Conservation (phyloP, 441 rosid genomes). For the Caryocar brasiliense region DNA sequence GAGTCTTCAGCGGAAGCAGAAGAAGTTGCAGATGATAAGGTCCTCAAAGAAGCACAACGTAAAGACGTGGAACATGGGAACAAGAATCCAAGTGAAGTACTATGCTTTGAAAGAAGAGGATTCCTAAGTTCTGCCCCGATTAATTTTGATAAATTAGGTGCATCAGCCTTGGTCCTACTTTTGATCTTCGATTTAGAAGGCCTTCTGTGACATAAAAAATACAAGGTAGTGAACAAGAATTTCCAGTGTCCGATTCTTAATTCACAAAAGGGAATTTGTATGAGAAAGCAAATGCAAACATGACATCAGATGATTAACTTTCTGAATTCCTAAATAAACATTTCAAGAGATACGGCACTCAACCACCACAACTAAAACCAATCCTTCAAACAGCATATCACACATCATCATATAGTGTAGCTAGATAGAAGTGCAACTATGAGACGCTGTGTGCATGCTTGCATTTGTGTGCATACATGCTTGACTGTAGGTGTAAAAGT, state of each 20-base stretch:
- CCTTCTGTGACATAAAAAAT: slow-evolving; percentile 24
- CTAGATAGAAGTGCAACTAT: too few species aligned
- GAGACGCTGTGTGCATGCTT: too few species aligned
- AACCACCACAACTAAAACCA: too few species aligned
- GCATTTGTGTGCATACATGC: too few species aligned
- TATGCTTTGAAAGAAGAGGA: slow-evolving; percentile 10
- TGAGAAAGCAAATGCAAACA: neutral
- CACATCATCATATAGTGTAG: too few species aligned
- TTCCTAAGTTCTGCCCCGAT: slow-evolving; percentile 14
- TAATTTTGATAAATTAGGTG: slow-evolving; percentile 17
- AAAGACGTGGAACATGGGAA: slow-evolving; percentile 13
- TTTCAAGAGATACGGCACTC: too few species aligned
- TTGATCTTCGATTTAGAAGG: slow-evolving; percentile 18
- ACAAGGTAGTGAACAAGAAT: slow-evolving; percentile 4
- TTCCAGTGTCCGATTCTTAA: neutral
- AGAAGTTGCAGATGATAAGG: slow-evolving; percentile 21
- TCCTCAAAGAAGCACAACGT: slow-evolving; percentile 15
- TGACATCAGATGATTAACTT: too few species aligned
- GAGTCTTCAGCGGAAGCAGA: slow-evolving; percentile 18
- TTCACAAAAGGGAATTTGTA: neutral
- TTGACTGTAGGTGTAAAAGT: too few species aligned
- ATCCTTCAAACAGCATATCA: too few species aligned
- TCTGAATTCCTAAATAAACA: too few species aligned
- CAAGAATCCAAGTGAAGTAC: slow-evolving; percentile 7
- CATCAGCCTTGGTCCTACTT: slow-evolving; percentile 7